Evolutionary conservation across 306 rosid species (phyloP), one percentile per base, ranked within the genome.

Genomic region (Medicago ruthenica): DNA sequence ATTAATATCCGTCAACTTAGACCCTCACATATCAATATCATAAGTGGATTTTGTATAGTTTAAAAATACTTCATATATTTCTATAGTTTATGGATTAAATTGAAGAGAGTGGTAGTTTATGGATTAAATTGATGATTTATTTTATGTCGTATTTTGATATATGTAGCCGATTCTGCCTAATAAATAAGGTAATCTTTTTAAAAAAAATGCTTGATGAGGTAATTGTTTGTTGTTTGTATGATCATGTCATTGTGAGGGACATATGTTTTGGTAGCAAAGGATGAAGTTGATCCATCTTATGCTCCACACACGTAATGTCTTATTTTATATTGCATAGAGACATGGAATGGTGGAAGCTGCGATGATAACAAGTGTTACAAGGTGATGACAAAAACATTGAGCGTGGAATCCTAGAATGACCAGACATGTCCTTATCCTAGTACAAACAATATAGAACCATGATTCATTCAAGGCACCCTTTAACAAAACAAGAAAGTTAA

Each of bases 301-400:
- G 71, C n/a, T 41, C 20, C 31, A 40, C 53, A 41, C 53, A 66
- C 71, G 53, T 17, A 40, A 66, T 66, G 44, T 34, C 11, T 18
- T 66, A 20, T 40, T 66, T 66, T 55, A 65, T n/a, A 68, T 39
- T 80, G 48, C 87, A 84, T 75, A 27, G 83, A 81, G 87, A 79
- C 63, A 39, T 70, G 34, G 1, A 8, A 41, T 5, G 7, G 5
- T 34, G 37, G 37, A 54, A 17, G 55, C 18, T 39, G 3, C 80
- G 71, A 72, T 72, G 13, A 22, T 48, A 77, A 40, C 66, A 37
- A 80, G 72, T 84, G 60, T 70, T 47, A 59, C 86, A 68, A 55
- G 65, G 8, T 50, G 4, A 20, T 17, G 61, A 41, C 40, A 60
- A 37, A 20, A 57, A n/a, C 8, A 63, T 66, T 9, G 4, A 54